Evolutionary conservation across 2,329 filamentous ascomycete genomes (phyloP).

Genomic region (Calonectria pteridis): DNA sequence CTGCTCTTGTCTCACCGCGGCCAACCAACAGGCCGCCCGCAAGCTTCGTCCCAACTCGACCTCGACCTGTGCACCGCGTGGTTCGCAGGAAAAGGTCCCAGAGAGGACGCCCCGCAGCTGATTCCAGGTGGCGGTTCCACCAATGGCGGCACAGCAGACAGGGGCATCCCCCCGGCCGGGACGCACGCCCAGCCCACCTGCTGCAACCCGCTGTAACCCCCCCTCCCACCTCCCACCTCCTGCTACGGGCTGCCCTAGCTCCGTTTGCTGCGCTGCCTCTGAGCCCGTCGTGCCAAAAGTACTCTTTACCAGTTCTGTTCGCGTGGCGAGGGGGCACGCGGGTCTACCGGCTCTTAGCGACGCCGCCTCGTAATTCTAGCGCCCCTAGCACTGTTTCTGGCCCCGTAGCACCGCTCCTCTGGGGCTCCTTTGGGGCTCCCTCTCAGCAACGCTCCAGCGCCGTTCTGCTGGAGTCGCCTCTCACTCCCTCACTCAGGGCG

Average conservation of each 20-base stretch:
- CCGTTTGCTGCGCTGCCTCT: background rate
- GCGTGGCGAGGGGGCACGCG: conserved; percentile 21
- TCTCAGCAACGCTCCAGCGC: background rate
- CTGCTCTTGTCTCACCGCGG: background rate
- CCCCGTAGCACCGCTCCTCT: conserved; percentile 1
- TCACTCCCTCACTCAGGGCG: background rate
- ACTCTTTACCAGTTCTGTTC: conserved; percentile 10
- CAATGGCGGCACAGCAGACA: conserved; percentile 11
- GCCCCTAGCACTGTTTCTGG: conserved; percentile 12
- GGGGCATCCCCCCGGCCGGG: conserved; percentile 2
- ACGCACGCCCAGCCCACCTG: conserved; percentile 20
- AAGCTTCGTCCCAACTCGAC: conserved; percentile 14
- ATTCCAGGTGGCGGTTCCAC: background rate
- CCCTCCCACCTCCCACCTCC: background rate
- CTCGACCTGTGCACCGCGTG: conserved; percentile 4
- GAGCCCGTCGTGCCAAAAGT: background rate
- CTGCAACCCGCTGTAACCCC: conserved; percentile 20
- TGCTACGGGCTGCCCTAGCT: conserved; percentile 17
- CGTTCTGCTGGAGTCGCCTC: background rate
- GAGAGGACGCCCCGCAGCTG: conserved; percentile 3
- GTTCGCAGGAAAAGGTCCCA: conserved; percentile 11
- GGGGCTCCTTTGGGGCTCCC: background rate
- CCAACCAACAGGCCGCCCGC: conserved; percentile 13
- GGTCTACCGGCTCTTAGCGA: conserved; percentile 12
- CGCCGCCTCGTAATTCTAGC: conserved; percentile 10